Conservation (phyloP, 768 basidiomycete species). For the Melanogaster broomeanus region DNA sequence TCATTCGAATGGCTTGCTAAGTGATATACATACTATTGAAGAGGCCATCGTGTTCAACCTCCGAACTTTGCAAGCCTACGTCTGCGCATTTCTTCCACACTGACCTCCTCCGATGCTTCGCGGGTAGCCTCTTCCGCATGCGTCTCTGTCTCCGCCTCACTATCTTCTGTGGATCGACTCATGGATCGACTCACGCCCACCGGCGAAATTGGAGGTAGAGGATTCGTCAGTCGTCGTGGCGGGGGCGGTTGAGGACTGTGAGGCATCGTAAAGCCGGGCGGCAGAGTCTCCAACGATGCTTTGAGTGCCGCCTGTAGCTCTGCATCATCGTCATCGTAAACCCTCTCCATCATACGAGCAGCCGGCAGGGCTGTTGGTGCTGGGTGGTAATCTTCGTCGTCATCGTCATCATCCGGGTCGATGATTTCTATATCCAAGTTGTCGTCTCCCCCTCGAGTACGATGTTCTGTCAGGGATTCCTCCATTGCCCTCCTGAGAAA, state of each 20-base stretch:
- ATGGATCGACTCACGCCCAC: constrained; percentile 7
- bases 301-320: constrained; percentile 85
- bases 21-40: not conserved
- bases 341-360: constrained; percentile 34
- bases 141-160: constrained; percentile 35
- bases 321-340: constrained; percentile 86
- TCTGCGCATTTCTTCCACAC: constrained; percentile 67
- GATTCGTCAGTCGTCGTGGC: constrained; percentile 17
- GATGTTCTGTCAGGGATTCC: constrained; percentile 23
- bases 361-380: not conserved
- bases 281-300: constrained; percentile 73
- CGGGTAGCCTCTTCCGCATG: constrained; percentile 19
- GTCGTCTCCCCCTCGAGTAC: constrained; percentile 14
- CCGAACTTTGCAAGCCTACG: constrained; percentile 68
- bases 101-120: constrained; percentile 36
- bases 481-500: constrained; percentile 48
- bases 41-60: constrained; percentile 27
- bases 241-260: constrained; percentile 8
- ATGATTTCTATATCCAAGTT: constrained; percentile 17
- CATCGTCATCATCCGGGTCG: constrained; percentile 21
- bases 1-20: not conserved
- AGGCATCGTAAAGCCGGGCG: constrained; percentile 50
- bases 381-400: constrained; percentile 21
- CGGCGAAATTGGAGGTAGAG: constrained; percentile 1
- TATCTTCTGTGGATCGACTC: constrained; percentile 15